Conservation (phyloP, 331 rosid species). For the Erythrophleum ivorense region DNA sequence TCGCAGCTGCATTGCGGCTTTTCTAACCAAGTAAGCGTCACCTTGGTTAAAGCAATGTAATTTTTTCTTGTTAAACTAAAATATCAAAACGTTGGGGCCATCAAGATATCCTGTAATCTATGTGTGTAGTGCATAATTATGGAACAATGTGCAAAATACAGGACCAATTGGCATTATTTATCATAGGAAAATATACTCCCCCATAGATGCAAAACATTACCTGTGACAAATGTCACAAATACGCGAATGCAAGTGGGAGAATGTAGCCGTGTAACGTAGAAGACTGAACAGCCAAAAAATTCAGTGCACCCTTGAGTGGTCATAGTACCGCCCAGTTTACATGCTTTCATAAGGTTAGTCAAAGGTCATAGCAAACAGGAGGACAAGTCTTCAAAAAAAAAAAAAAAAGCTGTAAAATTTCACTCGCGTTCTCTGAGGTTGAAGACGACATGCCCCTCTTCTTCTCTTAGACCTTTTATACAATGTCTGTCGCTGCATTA, state of each 20-base stretch:
- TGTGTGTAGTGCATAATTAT: not conserved
- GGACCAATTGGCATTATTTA: not conserved
- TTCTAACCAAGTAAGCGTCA: not conserved
- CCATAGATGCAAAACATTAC: not conserved
- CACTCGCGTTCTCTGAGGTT: conserved; percentile 33
- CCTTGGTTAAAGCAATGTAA: not conserved
- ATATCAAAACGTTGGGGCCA: not conserved
- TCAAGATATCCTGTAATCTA: not conserved
- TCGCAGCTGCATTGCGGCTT: not conserved
- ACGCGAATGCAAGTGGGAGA: not conserved
- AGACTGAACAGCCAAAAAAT: conserved; percentile 14
- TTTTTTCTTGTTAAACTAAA: not conserved
- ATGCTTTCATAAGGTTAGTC: no score
- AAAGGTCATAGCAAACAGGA: not conserved
- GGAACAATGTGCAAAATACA: not conserved
- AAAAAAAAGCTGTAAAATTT: conserved; percentile 3
- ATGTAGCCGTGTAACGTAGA: not conserved
- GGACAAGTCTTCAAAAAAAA: not conserved
- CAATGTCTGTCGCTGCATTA: not conserved
- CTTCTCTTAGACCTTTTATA: not conserved
- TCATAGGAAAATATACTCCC: not conserved
- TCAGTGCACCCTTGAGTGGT: not conserved
- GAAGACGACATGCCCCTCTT: conserved; percentile 33
- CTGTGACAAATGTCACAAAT: not conserved
- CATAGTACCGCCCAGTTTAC: not conserved